phyloP scores from a whole-genome alignment of 495 filamentous ascomycete genomes.

The Penicillium ucsense region DNA sequence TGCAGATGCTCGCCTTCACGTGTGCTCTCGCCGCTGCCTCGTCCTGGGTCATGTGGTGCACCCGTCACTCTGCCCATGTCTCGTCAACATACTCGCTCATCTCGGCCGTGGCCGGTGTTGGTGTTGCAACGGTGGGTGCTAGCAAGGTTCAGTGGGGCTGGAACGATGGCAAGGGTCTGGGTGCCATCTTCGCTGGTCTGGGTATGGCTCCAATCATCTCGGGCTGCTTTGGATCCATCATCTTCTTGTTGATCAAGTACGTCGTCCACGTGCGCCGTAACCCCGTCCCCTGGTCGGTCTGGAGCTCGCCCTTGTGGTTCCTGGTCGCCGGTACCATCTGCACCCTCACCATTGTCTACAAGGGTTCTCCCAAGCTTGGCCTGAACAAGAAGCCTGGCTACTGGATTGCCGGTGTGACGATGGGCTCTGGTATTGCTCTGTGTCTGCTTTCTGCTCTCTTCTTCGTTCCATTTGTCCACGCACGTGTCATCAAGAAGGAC shows the following conservation, averaged over 20 bases:
- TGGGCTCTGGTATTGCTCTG: slow-evolving; percentile 45
- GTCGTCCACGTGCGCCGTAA: slow-evolving; percentile 48
- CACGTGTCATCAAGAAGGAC: slow-evolving; percentile 47
- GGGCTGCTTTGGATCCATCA: slow-evolving; percentile 43
- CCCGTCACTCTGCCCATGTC: slow-evolving; percentile 49
- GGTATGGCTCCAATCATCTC: slow-evolving; percentile 53
- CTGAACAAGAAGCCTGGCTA: slow-evolving; percentile 45
- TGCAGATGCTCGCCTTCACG: slow-evolving; percentile 53
- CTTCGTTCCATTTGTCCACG: slow-evolving; percentile 49
- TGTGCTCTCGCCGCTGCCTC: slow-evolving; percentile 47
- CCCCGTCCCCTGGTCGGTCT: slow-evolving; percentile 47
- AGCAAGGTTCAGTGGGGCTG: slow-evolving; percentile 52
- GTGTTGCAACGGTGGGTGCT: slow-evolving; percentile 49
- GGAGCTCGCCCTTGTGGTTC: slow-evolving; percentile 49
- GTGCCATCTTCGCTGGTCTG: slow-evolving; percentile 51
- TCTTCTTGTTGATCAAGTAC: slow-evolving; percentile 54
- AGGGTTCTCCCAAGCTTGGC: slow-evolving; percentile 48
- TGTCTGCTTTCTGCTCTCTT: slow-evolving; percentile 43
- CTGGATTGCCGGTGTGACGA: slow-evolving; percentile 46
- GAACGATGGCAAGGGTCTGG: slow-evolving; percentile 49
- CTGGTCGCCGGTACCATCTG: slow-evolving; percentile 47
- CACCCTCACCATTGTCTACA: slow-evolving; percentile 54
- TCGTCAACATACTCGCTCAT: slow-evolving; percentile 57
- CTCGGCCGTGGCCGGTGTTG: slow-evolving; percentile 52
- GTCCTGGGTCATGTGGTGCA: slow-evolving; percentile 54